Conservation (phyloP, 345 rosid species). For the Lepidium sativum region DNA sequence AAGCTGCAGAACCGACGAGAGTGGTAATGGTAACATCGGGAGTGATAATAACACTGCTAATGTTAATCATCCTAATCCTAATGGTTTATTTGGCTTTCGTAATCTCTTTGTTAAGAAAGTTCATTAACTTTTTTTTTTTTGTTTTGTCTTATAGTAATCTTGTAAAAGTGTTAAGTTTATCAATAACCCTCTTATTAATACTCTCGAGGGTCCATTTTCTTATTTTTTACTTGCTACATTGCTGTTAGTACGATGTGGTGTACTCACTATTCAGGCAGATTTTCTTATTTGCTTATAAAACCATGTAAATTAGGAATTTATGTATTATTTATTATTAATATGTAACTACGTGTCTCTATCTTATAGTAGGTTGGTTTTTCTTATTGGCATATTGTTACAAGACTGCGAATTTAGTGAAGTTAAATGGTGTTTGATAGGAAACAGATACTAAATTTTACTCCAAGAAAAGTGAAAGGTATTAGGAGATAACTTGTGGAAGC, state of each 20-base stretch:
- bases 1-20: slow-evolving; percentile 51
- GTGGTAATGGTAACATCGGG: slow-evolving; percentile 23
- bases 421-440: background rate
- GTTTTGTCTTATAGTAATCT: background rate
- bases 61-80: slow-evolving; percentile 16
- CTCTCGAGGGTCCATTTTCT: slow-evolving; percentile 5
- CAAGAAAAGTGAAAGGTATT: background rate
- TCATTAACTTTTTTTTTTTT: slow-evolving; percentile 24
- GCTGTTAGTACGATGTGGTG: slow-evolving; percentile 20
- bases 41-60: background rate
- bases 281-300: slow-evolving; percentile 5
- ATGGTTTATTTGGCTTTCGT: slow-evolving; percentile 50
- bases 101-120: slow-evolving; percentile 66
- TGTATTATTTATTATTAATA: background rate
- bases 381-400: background rate
- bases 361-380: background rate
- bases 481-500: background rate
- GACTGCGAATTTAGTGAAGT: background rate
- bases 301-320: slow-evolving; percentile 14
- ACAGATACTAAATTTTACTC: background rate
- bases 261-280: slow-evolving; percentile 14
- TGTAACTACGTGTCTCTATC: background rate
- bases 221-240: slow-evolving; percentile 1
- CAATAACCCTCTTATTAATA: background rate
- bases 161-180: background rate